Base-by-base conservation (phyloP, 768 basidiomycete species). In the Mycena albidolilacea region DNA sequence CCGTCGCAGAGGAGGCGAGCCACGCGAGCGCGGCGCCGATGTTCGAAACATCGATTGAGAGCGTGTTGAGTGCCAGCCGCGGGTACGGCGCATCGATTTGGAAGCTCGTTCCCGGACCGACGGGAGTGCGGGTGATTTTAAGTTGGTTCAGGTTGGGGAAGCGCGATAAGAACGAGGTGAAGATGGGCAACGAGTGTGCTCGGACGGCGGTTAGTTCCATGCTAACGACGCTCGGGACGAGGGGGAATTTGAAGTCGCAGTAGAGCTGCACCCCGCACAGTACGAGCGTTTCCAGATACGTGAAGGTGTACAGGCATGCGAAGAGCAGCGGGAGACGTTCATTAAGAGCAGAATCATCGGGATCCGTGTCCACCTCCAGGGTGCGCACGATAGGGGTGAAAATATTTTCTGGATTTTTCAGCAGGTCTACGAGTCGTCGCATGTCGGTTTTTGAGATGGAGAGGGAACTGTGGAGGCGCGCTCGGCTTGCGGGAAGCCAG, bases 21-120 rank as follows among this genome's bases (percentile, higher is more conserved):
- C 60, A 61, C 60, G 60, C 60, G 43, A 61, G n/a, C 43, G 39
- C 60, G 60, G 60, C 60, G 38, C 60, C 60, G 60, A 61, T 61
- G 38, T n/a, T 43, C 60, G 60, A 61, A 61, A 61, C 39, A 41
- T 61, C 60, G 43, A 61, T 61, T 61, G 60, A 39, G 43, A 61
- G 60, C 43, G 7, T 61, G 60, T 39, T 23, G 39, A 48, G 46
- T 17, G 46, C 15, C 46, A 48, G 46, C 46, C 46, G 46, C 12
- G 12, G 46, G 46, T 48, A 48, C 15, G 46, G 46, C 46, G 46
- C 46, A 15, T 48, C 46, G 15, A 17, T 48, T 48, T 48, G 30
- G 46, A 48, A 48, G 46, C 46, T 48, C 46, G 46, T 48, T 17
- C 46, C 46, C 46, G 46, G 46, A 48, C 46, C 46, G 46, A 48